phyloP scores from a whole-genome alignment of 148 eudicot species.

The Fagopyrum esculentum region DNA sequence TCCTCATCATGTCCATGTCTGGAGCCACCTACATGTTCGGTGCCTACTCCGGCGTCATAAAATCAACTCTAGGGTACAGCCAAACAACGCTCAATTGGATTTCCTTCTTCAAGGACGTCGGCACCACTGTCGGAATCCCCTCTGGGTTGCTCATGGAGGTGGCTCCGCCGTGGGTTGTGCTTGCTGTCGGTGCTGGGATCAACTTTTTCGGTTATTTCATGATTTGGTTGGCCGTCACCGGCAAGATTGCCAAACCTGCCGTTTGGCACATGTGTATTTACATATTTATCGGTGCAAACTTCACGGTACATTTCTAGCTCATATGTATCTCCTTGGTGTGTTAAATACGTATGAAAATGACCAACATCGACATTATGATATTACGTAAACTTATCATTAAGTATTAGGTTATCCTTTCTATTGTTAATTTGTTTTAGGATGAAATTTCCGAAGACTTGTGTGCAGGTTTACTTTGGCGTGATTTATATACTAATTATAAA shows the following conservation, averaged over 20 bases:
- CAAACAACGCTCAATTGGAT: constrained; percentile 12
- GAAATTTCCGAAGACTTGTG: too few relatives aligned
- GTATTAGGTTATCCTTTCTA: too few relatives aligned
- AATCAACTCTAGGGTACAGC: constrained; percentile 2
- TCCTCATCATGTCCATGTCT: constrained; percentile 11
- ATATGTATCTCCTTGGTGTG: not conserved
- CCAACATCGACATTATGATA: too few relatives aligned
- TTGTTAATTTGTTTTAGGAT: too few relatives aligned
- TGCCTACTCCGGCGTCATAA: constrained; percentile 12
- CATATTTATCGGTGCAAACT: constrained; percentile 7
- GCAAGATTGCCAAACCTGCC: constrained; percentile 4
- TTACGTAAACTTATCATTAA: too few relatives aligned
- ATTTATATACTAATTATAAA: too few relatives aligned
- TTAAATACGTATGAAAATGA: too few relatives aligned
- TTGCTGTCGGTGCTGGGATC: not conserved
- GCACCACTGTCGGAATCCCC: constrained; percentile 13
- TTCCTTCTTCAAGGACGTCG: constrained; percentile 15
- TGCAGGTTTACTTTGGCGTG: too few relatives aligned
- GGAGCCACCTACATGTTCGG: constrained; percentile 17
- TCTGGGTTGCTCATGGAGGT: constrained; percentile 18
- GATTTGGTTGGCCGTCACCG: constrained; percentile 15
- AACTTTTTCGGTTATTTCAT: constrained; percentile 13
- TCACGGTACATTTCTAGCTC: not conserved
- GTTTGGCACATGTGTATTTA: constrained; percentile 19
- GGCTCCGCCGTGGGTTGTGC: constrained; percentile 14